Evolutionary conservation across 352 stramenopile genomes (phyloP).

Genomic region (Phytopythium litorale): DNA sequence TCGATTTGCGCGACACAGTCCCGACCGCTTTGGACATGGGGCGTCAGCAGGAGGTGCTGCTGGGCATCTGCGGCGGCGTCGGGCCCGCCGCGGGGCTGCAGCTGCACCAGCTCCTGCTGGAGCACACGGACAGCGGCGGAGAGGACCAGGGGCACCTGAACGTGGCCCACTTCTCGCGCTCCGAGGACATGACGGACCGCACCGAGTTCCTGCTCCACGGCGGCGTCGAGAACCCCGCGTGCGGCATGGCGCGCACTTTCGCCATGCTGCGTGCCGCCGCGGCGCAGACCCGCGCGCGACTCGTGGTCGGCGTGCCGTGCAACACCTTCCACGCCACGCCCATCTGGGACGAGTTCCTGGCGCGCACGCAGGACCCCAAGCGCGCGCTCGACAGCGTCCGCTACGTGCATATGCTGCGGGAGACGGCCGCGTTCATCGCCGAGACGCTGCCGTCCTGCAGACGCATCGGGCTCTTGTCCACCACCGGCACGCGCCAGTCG

Average conservation of each 20-base stretch:
- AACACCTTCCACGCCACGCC: slow-evolving; percentile 73
- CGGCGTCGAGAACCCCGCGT: slow-evolving; percentile 57
- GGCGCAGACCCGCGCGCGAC: slow-evolving; percentile 22
- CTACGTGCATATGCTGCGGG: slow-evolving; percentile 69
- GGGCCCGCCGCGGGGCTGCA: slow-evolving; percentile 63
- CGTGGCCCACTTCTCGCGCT: slow-evolving; percentile 70
- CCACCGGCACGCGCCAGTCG: slow-evolving; percentile 55
- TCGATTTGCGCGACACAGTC: neutral
- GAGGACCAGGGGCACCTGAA: slow-evolving; percentile 63
- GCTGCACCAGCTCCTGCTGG: slow-evolving; percentile 68
- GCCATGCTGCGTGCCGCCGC: slow-evolving; percentile 61
- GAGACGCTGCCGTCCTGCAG: slow-evolving; percentile 37
- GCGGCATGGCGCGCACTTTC: slow-evolving; percentile 71
- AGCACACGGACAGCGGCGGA: slow-evolving; percentile 62
- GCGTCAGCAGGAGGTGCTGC: slow-evolving; percentile 37
- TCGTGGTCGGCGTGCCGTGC: slow-evolving; percentile 64
- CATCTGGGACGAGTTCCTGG: slow-evolving; percentile 71
- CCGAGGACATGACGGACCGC: slow-evolving; percentile 72
- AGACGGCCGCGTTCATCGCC: slow-evolving; percentile 60
- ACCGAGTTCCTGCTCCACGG: slow-evolving; percentile 43
- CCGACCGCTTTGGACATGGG: slow-evolving; percentile 7
- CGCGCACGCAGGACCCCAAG: slow-evolving; percentile 21
- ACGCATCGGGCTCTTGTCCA: slow-evolving; percentile 59
- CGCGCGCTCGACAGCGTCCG: slow-evolving; percentile 8
- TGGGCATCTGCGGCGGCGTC: slow-evolving; percentile 74